Percentiles rank a stretch among this genome's conserved stretches.
These are phyloP conservation scores for Thelonectria blattea DNA, from an alignment of 2,329 filamentous ascomycete genomes.

Conservation along the genomic window DNA sequence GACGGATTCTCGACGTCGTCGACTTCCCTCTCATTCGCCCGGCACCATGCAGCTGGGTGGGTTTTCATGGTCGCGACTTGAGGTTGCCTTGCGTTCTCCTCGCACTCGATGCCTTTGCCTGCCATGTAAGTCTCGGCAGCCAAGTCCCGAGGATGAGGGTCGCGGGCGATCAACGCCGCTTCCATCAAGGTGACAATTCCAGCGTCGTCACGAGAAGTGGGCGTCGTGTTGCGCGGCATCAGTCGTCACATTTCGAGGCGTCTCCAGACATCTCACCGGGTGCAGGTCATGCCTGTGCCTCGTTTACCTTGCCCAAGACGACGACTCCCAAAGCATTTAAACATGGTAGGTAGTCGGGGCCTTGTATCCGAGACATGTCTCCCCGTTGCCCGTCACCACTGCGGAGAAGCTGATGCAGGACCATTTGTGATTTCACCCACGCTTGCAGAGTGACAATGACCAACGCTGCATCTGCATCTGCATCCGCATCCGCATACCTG, in stretches of 20 bases:
- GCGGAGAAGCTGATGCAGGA: not conserved
- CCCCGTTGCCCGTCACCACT: not conserved
- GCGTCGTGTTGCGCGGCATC: not conserved
- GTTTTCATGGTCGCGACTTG: not conserved
- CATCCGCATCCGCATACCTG: not conserved
- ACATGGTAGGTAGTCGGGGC: not conserved
- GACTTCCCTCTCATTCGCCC: not conserved
- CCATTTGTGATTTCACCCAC: not conserved
- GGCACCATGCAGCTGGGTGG: not conserved
- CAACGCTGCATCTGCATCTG: not conserved
- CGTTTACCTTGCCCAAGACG: no score
- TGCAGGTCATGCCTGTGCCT: no score
- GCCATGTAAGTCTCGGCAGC: not conserved
- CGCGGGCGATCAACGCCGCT: not conserved
- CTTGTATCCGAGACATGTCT: not conserved
- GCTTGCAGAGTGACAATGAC: not conserved
- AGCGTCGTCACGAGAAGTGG: not conserved
- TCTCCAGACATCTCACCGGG: not conserved
- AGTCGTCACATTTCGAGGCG: not conserved
- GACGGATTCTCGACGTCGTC: no score
- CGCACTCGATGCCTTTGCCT: not conserved
- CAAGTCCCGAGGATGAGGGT: not conserved
- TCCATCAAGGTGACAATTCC: slow-evolving; percentile 9
- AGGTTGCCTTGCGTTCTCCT: not conserved
- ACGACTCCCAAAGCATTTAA: no score